Evolutionary conservation across 208 protist genomes (phyloP).

Genomic region (Vickermania spadyakhi): DNA sequence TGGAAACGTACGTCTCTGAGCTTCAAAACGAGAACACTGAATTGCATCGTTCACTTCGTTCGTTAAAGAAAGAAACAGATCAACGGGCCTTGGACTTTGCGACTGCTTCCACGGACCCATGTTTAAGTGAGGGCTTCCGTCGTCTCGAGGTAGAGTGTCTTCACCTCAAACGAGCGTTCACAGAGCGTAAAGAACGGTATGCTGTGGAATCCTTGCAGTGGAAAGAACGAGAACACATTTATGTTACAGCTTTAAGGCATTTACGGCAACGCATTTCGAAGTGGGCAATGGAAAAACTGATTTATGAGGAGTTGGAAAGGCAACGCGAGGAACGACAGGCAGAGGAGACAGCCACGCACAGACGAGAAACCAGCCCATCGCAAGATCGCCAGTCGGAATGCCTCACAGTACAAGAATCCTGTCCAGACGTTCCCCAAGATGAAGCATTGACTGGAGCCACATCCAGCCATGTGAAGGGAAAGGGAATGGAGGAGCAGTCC

Average conservation of each 20-base stretch:
- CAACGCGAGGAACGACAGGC: neutral
- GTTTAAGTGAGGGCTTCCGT: neutral
- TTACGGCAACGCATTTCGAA: neutral
- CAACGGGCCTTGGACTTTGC: neutral
- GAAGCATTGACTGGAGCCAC: no score
- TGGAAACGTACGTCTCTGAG: neutral
- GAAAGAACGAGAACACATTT: neutral
- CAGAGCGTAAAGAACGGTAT: neutral
- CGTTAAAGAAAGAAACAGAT: neutral
- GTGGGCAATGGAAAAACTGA: neutral
- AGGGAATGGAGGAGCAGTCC: no score
- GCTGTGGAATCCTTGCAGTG: neutral
- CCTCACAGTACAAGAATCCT: no score
- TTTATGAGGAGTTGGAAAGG: neutral
- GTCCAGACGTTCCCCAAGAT: no score
- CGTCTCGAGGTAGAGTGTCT: neutral
- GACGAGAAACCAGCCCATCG: no score
- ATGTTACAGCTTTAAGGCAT: neutral
- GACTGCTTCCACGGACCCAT: neutral
- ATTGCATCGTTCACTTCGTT: neutral
- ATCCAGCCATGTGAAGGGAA: no score
- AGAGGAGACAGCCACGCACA: no score
- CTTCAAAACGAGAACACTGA: neutral
- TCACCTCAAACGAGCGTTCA: neutral
- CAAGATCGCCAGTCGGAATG: no score